These are phyloP conservation scores for Capsicum baccatum DNA, from an alignment of 257 asterid species.

Conservation along the genomic window DNA sequence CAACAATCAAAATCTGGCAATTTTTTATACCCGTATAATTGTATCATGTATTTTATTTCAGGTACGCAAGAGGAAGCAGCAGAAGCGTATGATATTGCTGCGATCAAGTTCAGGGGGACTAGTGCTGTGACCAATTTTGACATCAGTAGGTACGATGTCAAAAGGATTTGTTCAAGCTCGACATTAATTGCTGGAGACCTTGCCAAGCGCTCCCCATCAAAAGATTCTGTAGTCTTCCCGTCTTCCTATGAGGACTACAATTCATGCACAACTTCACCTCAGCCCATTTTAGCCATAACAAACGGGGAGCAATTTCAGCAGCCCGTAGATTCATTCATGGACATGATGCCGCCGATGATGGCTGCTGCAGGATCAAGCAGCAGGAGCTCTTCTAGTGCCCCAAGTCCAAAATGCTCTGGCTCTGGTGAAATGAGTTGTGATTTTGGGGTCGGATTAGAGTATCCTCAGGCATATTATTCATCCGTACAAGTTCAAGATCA, in stretches of 20 bases:
- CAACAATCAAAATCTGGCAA: not conserved
- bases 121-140: slow-evolving; percentile 87
- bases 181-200: slow-evolving; percentile 73
- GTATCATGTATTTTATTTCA: slow-evolving; percentile 6
- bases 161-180: slow-evolving; percentile 75
- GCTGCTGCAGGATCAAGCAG: slow-evolving; percentile 20
- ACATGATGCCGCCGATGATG: slow-evolving; percentile 39
- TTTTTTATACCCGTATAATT: not conserved
- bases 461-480: slow-evolving; percentile 41
- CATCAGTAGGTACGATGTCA: slow-evolving; percentile 72
- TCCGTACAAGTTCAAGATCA: slow-evolving; percentile 31
- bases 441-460: slow-evolving; percentile 43
- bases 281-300: slow-evolving; percentile 45
- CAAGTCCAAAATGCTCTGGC: slow-evolving; percentile 32
- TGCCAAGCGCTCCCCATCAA: slow-evolving; percentile 71
- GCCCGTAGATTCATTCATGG: slow-evolving; percentile 43
- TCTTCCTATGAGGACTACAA: slow-evolving; percentile 47
- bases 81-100: slow-evolving; percentile 87
- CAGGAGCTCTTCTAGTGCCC: slow-evolving; percentile 36
- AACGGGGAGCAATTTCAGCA: slow-evolving; percentile 39
- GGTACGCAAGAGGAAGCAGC: slow-evolving; percentile 97
- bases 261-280: slow-evolving; percentile 54
- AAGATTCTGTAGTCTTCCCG: slow-evolving; percentile 35
- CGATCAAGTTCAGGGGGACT: slow-evolving; percentile 79
- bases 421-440: slow-evolving; percentile 40